phyloP scores from a whole-genome alignment of 2,329 filamentous ascomycete species.

The Dothideomycetes sp. region DNA sequence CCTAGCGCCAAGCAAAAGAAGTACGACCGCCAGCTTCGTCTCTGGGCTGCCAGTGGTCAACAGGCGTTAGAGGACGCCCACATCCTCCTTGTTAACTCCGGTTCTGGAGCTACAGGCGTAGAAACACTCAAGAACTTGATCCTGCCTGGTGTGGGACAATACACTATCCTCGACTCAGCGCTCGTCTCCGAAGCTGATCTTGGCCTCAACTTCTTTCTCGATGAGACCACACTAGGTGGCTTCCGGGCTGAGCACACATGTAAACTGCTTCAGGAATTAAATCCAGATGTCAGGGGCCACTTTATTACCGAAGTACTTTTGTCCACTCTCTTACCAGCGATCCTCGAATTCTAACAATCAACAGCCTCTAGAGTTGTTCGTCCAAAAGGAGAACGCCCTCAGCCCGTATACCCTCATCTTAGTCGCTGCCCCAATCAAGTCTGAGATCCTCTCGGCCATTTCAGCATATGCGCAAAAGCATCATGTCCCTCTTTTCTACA shows the following conservation, averaged over 20 bases:
- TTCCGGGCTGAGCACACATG: slow-evolving; percentile 69
- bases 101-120: slow-evolving; percentile 74
- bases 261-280: slow-evolving; percentile 71
- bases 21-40: slow-evolving; percentile 87
- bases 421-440: slow-evolving; percentile 47
- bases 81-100: slow-evolving; percentile 81
- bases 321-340: slow-evolving; percentile 18
- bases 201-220: slow-evolving; percentile 94
- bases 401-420: slow-evolving; percentile 49
- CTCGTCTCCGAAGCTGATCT: slow-evolving; percentile 72
- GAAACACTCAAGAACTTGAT: slow-evolving; percentile 97
- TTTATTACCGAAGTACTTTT: slow-evolving; percentile 46
- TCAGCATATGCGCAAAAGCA: slow-evolving; percentile 41
- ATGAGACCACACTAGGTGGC: slow-evolving; percentile 64
- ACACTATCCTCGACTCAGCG: slow-evolving; percentile 78
- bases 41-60: slow-evolving; percentile 92
- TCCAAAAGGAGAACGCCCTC: slow-evolving; percentile 28
- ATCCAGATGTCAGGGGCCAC: slow-evolving; percentile 78
- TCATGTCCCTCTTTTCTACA: slow-evolving; percentile 64
- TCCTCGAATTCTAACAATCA: slow-evolving; percentile 24
- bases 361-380: slow-evolving; percentile 35
- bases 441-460: slow-evolving; percentile 39
- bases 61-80: slow-evolving; percentile 81
- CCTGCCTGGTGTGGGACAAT: slow-evolving; percentile 79
- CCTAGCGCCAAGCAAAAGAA: slow-evolving; percentile 55